Conservation (phyloP, 192 early-diverging fungal species). For the Backusella morwellensis region DNA sequence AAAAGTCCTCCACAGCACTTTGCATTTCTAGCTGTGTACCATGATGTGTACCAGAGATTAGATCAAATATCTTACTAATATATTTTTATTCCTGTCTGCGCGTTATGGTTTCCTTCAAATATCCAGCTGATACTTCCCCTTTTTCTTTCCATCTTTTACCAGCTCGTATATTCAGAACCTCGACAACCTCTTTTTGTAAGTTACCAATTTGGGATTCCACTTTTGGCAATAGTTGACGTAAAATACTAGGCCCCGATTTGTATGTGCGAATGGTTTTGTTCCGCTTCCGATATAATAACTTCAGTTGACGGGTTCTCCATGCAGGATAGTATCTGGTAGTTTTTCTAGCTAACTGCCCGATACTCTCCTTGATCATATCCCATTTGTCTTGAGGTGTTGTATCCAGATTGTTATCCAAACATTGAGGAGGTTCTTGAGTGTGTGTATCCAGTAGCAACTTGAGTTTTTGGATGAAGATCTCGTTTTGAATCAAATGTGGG, state of each 20-base stretch:
- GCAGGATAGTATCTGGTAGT: background rate
- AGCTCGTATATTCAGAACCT: background rate
- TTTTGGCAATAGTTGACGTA: background rate
- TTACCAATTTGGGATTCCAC: background rate
- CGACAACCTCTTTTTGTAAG: background rate
- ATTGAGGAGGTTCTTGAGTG: background rate
- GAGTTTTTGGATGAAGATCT: background rate
- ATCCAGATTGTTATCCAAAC: background rate
- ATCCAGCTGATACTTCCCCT: conserved; percentile 8
- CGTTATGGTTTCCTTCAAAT: background rate
- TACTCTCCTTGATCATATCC: background rate
- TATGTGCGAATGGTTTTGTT: background rate
- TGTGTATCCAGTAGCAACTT: background rate
- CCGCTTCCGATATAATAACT: background rate
- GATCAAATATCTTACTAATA: background rate
- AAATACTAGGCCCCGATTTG: background rate
- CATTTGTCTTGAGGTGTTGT: background rate
- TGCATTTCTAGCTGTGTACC: background rate
- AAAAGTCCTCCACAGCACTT: background rate
- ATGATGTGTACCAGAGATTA: background rate
- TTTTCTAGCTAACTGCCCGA: background rate
- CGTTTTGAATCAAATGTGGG: background rate
- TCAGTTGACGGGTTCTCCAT: background rate
- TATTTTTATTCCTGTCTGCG: background rate
- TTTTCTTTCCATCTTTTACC: conserved; percentile 16